Base-by-base conservation (phyloP, 116 monocot genomes). In the Posidonia oceanica region DNA sequence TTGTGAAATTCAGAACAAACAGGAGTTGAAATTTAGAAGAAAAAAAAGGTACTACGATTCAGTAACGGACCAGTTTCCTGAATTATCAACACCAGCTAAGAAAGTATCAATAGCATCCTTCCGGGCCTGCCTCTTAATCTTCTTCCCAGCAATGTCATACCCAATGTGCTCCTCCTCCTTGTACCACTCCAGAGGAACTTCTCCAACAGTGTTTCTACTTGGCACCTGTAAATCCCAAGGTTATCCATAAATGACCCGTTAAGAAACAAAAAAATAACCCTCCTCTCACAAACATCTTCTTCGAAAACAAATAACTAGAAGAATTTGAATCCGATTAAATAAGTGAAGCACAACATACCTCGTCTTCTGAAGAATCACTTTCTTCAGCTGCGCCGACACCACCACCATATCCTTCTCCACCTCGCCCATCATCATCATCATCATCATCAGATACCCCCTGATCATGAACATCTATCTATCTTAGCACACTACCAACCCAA, bases 111-210 rank as follows among this genome's bases (percentile, higher is more conserved):
- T 83, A 70, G 74, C 86, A 75, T 89, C 96, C 74, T 79, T 91
- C 70, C 77, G 81, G 68, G 81, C 69, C 51, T 87, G 91, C 67
- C 91, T 96, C 78, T 64, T 84, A 21, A 96, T 91, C 75, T 88
- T 96, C 76, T 81, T 91, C 39, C 96, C 96, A 0, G 69, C 22
- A 42, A 87, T 80, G 69, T 96, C 84, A 78, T 91, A 96, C 3
- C 96, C 96, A 66, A 96, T 88, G 69, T 96, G 96, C 72, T 96
- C 91, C 71, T 96, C 96, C 29, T 89, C 88, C 59, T 85, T 82
- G 63, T 91, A 91, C 96, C 96, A 96, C 52, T 84, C 78, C 15
- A 96, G 57, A 17, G 96, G 96, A 42, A 96, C 88, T 38, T 91
- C 81, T 3, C 96, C 96, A 44, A 96, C 64, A 3, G 96, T 96